phyloP scores from a whole-genome alignment of 306 rosid genomes.

The Vigna hirtella region DNA sequence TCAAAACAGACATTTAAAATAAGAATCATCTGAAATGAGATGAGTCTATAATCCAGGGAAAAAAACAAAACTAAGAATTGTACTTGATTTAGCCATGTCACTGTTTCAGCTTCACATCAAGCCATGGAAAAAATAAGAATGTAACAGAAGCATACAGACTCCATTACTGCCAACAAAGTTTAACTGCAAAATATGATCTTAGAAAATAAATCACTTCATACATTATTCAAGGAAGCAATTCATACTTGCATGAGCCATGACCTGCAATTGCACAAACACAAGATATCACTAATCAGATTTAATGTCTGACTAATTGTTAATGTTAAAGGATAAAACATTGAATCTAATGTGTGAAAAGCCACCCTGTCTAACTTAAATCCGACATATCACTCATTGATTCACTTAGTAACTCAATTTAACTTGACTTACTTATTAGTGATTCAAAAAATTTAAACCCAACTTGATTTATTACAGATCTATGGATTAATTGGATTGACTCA shows the following conservation, averaged over 20 bases:
- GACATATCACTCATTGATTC: accelerated
- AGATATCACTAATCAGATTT: conserved; percentile 1
- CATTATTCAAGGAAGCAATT: conserved; percentile 52
- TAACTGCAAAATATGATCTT: neutral
- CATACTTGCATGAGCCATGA: conserved; percentile 68
- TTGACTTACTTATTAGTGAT: too few species aligned
- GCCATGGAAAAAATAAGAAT: neutral
- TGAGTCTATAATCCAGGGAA: too few species aligned
- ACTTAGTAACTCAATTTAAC: too few species aligned
- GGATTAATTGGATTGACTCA: too few species aligned
- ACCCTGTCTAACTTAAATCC: too few species aligned
- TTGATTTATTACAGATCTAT: too few species aligned
- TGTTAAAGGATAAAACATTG: conserved; percentile 1
- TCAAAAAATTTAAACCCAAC: too few species aligned
- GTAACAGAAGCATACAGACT: neutral
- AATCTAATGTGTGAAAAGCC: neutral
- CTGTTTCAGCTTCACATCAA: neutral
- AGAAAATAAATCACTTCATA: conserved; percentile 27
- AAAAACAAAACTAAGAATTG: neutral
- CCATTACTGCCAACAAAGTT: neutral
- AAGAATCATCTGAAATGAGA: too few species aligned
- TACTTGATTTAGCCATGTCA: neutral
- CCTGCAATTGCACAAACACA: conserved; percentile 52
- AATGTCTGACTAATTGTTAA: neutral
- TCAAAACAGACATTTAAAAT: too few species aligned